Percentiles rank a stretch among this genome's conserved stretches.
Evolutionary conservation across 1,139 yeast species (phyloP).

Genomic region (Geotrichum candidum): DNA sequence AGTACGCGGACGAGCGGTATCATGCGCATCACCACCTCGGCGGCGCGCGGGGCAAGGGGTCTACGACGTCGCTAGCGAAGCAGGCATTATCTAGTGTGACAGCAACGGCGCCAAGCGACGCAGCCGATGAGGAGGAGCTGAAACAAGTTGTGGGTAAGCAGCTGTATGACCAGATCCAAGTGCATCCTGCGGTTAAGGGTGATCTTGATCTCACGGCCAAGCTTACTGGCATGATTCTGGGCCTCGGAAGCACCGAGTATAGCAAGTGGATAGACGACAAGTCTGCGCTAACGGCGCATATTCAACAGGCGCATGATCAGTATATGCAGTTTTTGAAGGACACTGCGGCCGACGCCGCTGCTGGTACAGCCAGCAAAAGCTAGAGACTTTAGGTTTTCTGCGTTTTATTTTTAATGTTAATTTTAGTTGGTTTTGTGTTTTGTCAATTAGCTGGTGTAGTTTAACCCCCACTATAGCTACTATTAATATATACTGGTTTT

Average conservation of each 20-base stretch:
- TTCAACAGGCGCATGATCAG: constrained; percentile 87
- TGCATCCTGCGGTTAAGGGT: constrained; percentile 68
- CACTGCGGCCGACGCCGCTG: background rate
- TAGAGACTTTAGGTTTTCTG: background rate
- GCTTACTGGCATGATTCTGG: constrained; percentile 93
- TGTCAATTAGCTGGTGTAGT: background rate
- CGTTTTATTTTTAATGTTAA: no score
- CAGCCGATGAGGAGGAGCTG: constrained; percentile 55
- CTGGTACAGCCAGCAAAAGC: background rate
- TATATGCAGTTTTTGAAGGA: constrained; percentile 51
- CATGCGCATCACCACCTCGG: background rate
- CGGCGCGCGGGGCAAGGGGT: background rate
- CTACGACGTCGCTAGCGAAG: background rate
- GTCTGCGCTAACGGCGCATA: constrained; percentile 72
- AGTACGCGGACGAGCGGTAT: background rate
- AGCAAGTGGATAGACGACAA: constrained; percentile 73
- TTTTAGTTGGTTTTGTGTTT: background rate
- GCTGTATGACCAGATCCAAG: constrained; percentile 77
- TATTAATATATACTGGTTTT: no score
- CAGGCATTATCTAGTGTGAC: background rate
- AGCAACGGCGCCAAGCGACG: background rate
- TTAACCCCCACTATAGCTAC: background rate
- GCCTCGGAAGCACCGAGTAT: constrained; percentile 80
- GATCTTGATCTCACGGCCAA: constrained; percentile 88
- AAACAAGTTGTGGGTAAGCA: constrained; percentile 91